These are phyloP conservation scores for Termitomyces titanicus DNA, from an alignment of 768 basidiomycete genomes.

Conservation along the genomic window DNA sequence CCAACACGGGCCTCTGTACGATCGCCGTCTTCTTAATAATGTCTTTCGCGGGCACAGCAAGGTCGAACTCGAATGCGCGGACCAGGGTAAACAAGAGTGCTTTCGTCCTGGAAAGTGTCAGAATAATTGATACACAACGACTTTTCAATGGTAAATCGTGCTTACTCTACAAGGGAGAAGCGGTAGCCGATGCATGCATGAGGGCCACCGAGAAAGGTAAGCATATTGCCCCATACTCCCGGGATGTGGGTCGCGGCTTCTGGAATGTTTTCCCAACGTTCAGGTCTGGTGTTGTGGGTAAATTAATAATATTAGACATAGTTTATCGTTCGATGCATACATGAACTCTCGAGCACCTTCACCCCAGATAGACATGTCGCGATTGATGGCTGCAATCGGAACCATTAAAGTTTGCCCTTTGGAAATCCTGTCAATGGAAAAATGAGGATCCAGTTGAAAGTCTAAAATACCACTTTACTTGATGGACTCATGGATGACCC, in stretches of 20 bases:
- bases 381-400: conserved; percentile 52
- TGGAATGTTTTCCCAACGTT: conserved; percentile 54
- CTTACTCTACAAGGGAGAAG: conserved; percentile 55
- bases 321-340: conserved; percentile 25
- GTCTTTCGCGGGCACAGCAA: conserved; percentile 45
- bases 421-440: conserved; percentile 21
- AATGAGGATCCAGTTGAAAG: not conserved
- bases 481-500: conserved; percentile 35
- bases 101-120: conserved; percentile 25
- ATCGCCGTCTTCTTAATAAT: conserved; percentile 34
- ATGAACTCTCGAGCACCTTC: conserved; percentile 59
- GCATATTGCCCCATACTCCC: conserved; percentile 55
- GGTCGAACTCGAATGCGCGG: conserved; percentile 50
- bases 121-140: not conserved
- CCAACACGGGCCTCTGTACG: conserved; percentile 42
- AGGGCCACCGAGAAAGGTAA: conserved; percentile 64
- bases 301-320: not conserved
- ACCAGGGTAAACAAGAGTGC: conserved; percentile 45
- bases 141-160: not conserved
- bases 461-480: conserved; percentile 22
- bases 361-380: conserved; percentile 55
- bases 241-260: conserved; percentile 43
- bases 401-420: conserved; percentile 45
- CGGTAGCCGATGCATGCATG: conserved; percentile 65
- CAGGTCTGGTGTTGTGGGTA: conserved; percentile 46